Evolutionary conservation across 2,329 filamentous ascomycete species (phyloP).

Genomic region (Helicocarpus griseus): DNA sequence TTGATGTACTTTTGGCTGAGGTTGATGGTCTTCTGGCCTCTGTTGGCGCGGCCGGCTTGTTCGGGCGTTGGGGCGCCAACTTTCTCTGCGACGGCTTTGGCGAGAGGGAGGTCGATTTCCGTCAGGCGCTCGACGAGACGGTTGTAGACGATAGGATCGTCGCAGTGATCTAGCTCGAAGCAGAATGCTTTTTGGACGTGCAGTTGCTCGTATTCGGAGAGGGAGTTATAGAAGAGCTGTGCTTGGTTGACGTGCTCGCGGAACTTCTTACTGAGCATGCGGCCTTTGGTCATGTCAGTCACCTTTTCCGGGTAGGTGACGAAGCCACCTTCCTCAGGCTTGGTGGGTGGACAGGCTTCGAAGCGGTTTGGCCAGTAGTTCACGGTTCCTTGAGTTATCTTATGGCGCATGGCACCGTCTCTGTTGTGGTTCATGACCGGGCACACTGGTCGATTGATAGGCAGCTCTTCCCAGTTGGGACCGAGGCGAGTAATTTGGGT

Average conservation of each 20-base stretch:
- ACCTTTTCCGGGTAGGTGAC: constrained; percentile 53
- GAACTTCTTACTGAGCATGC: constrained; percentile 59
- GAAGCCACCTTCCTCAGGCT: constrained; percentile 55
- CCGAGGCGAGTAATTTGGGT: constrained; percentile 58
- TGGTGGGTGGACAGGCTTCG: constrained; percentile 53
- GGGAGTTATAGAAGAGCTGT: constrained; percentile 73
- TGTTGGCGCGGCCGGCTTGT: constrained; percentile 46
- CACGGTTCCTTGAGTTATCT: constrained; percentile 60
- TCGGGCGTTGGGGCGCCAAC: constrained; percentile 52
- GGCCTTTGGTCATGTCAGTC: constrained; percentile 58
- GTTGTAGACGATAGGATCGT: constrained; percentile 66
- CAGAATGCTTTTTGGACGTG: constrained; percentile 53
- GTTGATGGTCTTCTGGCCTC: constrained; percentile 56
- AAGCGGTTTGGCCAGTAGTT: constrained; percentile 76
- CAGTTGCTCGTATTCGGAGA: constrained; percentile 55
- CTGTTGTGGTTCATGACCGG: constrained; percentile 69
- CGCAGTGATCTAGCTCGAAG: constrained; percentile 73
- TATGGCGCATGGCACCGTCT: constrained; percentile 63
- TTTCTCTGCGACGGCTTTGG: constrained; percentile 58
- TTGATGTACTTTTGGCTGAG: constrained; percentile 67
- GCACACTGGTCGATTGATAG: constrained; percentile 66
- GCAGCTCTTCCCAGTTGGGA: constrained; percentile 65
- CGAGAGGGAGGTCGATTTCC: constrained; percentile 63
- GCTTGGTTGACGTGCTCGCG: constrained; percentile 68
- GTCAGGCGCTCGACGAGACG: constrained; percentile 57